These are phyloP conservation scores for Aspergillus steynii DNA, from an alignment of 495 filamentous ascomycete genomes.

Conservation along the genomic window DNA sequence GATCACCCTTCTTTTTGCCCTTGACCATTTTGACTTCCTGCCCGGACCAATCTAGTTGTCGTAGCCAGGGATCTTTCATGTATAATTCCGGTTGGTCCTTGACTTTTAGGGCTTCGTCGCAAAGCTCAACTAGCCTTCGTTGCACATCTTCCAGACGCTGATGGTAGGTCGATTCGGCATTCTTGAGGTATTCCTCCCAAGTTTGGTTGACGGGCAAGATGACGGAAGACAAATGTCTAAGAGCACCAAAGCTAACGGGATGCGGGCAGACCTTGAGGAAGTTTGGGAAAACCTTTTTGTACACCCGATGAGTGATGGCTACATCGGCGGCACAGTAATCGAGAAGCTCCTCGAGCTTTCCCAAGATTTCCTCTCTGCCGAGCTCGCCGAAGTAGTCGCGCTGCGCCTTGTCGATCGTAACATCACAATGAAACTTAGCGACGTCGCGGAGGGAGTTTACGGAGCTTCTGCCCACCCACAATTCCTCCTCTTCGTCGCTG, in stretches of 20 bases:
- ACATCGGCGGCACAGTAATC: slow-evolving; percentile 98
- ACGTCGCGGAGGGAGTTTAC: slow-evolving; percentile 95
- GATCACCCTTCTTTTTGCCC: slow-evolving; percentile 80
- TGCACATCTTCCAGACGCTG: slow-evolving; percentile 73
- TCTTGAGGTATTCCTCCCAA: slow-evolving; percentile 81
- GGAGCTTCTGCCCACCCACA: slow-evolving; percentile 93
- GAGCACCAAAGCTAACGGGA: slow-evolving; percentile 93
- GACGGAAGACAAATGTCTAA: slow-evolving; percentile 87
- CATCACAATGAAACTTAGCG: slow-evolving; percentile 90
- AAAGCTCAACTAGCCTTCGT: slow-evolving; percentile 67
- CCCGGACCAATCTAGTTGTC: slow-evolving; percentile 92
- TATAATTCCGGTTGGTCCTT: slow-evolving; percentile 69
- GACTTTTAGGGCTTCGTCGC: slow-evolving; percentile 70
- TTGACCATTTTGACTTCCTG: slow-evolving; percentile 91
- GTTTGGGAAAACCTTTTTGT: slow-evolving; percentile 83
- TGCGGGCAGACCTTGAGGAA: slow-evolving; percentile 90
- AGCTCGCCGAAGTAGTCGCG: slow-evolving; percentile 87
- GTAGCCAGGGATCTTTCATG: slow-evolving; percentile 81
- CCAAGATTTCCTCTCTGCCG: slow-evolving; percentile 64
- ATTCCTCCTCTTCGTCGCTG: slow-evolving; percentile 83
- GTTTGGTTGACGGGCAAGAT: slow-evolving; percentile 86
- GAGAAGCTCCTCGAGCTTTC: slow-evolving; percentile 75
- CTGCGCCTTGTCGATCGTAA: slow-evolving; percentile 87
- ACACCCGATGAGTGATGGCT: slow-evolving; percentile 87
- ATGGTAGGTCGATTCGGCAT: slow-evolving; percentile 82